Evolutionary conservation across 345 rosid genomes (phyloP).

Genomic region (Salix udensis): DNA sequence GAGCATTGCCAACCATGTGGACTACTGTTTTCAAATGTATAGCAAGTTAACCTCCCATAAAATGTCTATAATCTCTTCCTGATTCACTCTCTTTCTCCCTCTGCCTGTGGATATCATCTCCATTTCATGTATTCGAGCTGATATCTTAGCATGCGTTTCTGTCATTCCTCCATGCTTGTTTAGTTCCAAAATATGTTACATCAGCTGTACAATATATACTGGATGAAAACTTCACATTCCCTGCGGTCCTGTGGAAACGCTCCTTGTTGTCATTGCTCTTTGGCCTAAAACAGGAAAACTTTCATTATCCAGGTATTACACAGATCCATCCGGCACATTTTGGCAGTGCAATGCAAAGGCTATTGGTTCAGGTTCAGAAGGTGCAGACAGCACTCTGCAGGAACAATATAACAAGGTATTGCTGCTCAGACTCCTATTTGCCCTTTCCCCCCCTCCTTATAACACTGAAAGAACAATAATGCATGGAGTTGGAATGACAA

Average conservation of each 20-base stretch:
- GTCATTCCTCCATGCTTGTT: background rate
- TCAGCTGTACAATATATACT: background rate
- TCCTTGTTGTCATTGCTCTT: background rate
- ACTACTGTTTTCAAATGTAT: background rate
- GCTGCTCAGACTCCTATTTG: background rate
- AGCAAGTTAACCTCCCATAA: background rate
- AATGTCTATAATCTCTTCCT: background rate
- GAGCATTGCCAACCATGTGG: background rate
- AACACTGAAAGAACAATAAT: background rate
- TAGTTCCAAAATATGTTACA: background rate
- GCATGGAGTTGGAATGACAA: background rate
- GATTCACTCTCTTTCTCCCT: too few relatives aligned
- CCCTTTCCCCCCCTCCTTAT: too few relatives aligned
- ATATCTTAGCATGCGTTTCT: background rate
- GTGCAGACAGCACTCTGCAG: conserved; percentile 93
- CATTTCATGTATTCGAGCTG: background rate
- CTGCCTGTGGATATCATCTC: background rate
- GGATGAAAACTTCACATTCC: too few relatives aligned
- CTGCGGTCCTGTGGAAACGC: too few relatives aligned
- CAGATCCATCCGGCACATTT: conserved; percentile 97
- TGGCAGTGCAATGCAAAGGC: conserved; percentile 99
- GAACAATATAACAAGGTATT: conserved; percentile 91
- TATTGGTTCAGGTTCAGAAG: conserved; percentile 98
- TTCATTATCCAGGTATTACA: conserved; percentile 60
- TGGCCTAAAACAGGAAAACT: background rate